Conservation (phyloP, 2,329 filamentous ascomycete species). For the Cordyceps militaris region DNA sequence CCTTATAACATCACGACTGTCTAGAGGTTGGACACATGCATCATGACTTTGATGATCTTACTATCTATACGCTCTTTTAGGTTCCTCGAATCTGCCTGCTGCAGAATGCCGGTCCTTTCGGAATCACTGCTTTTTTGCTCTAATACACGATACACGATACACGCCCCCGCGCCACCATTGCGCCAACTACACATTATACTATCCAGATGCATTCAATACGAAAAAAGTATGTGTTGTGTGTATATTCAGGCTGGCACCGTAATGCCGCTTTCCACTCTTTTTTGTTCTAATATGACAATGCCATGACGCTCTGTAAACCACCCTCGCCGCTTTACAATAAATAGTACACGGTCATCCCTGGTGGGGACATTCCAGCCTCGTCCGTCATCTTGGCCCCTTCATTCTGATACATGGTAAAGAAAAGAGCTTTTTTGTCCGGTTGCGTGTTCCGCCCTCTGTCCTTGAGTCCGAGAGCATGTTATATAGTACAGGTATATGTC, state of each 20-base stretch:
- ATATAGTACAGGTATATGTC: constrained; percentile 9
- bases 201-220: background rate
- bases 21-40: background rate
- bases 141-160: background rate
- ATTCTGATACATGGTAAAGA: background rate
- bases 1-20: background rate
- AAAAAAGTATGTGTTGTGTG: background rate
- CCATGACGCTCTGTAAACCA: constrained; percentile 4
- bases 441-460: background rate
- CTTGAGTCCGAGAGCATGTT: background rate
- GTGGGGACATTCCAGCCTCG: background rate
- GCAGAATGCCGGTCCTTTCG: background rate
- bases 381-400: background rate
- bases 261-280: background rate
- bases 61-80: background rate
- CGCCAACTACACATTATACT: background rate
- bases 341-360: constrained; percentile 3
- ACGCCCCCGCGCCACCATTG: background rate
- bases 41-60: background rate
- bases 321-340: background rate
- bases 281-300: constrained; percentile 6
- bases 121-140: background rate
- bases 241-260: background rate
- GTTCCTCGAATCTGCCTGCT: background rate
- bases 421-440: background rate